Evolutionary conservation across 495 filamentous ascomycete species (phyloP), one percentile per base, ranked within the genome.

Genomic region (Trichoderma virens): DNA sequence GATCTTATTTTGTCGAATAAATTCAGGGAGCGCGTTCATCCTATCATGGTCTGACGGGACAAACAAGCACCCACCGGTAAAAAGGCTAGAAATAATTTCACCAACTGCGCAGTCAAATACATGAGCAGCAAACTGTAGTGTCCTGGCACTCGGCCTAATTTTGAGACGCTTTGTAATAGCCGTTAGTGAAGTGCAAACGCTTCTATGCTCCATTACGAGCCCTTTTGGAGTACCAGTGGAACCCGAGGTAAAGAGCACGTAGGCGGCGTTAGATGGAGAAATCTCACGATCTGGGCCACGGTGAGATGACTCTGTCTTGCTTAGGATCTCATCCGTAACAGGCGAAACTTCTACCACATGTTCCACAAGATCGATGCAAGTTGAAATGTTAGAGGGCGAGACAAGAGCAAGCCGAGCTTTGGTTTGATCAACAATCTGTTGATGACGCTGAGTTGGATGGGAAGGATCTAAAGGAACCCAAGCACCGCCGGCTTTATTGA

Each of bases 91-190:
- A 61, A 90, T 82, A 3, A 88, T 84, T 63, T 91, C 88, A 3
- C 83, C 70, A 20, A 90, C 76, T 54, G 85, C 84, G 28, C 85
- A 81, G 65, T 92, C 89, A 45, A 89, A 88, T 1, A 85, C 85
- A 68, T 85, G 88, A 45, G 85, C 85, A 2, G 88, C 86, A 62
- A 88, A 84, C 65, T 91, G 88, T 66, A 91, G 78, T 6, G 86
- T 2, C 69, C 72, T 9, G 85, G 67, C 1, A 68, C 74, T 28
- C 74, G 66, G 23, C 85, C 66, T 0, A 63, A 61, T 0, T 78
- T 77, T 1, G 83, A 72, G n/a, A 73, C 69, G 23, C 66, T 67
- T 2, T 7, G 72, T 73, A 64, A 80, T 78, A 27, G 59, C 28
- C 3, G 39, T 32, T 9, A 34, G 5, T 30, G 65, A 64, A 7